Percentiles rank a stretch among this genome's conserved stretches.
These are phyloP conservation scores for Rossbeevera mucosa DNA, from an alignment of 768 basidiomycete genomes.

Conservation along the genomic window DNA sequence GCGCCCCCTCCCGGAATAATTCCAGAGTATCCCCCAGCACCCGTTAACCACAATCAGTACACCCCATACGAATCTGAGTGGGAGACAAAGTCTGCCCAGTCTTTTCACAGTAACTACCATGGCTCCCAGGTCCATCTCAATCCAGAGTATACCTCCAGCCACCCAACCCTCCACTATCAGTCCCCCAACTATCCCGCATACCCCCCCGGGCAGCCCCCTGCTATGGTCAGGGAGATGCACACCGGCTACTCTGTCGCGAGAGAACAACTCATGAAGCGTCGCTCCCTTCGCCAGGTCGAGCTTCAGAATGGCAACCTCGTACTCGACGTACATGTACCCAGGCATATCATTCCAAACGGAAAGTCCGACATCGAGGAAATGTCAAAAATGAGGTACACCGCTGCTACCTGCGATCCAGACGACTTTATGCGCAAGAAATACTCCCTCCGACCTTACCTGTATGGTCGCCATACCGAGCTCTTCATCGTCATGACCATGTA, in stretches of 20 bases:
- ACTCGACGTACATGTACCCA: slow-evolving; percentile 76
- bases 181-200: slow-evolving; percentile 42
- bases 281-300: slow-evolving; percentile 74
- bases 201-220: slow-evolving; percentile 50
- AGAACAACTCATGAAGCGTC: slow-evolving; percentile 79
- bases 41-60: slow-evolving; percentile 36
- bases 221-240: slow-evolving; percentile 43
- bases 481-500: slow-evolving; percentile 98
- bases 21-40: slow-evolving; percentile 36
- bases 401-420: slow-evolving; percentile 86
- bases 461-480: slow-evolving; percentile 79
- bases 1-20: slow-evolving; percentile 28
- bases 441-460: slow-evolving; percentile 73
- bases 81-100: slow-evolving; percentile 53
- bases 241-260: slow-evolving; percentile 62
- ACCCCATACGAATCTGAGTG: slow-evolving; percentile 40
- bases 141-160: slow-evolving; percentile 55
- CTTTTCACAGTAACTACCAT: slow-evolving; percentile 53
- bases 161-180: slow-evolving; percentile 34
- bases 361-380: slow-evolving; percentile 64
- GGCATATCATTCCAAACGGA: slow-evolving; percentile 68
- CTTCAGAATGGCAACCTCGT: slow-evolving; percentile 82
- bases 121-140: slow-evolving; percentile 74
- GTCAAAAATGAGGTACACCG: slow-evolving; percentile 83
- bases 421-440: slow-evolving; percentile 77